phyloP scores from a whole-genome alignment of 1,139 yeast species.

The Nakaseomyces nivariensis region DNA sequence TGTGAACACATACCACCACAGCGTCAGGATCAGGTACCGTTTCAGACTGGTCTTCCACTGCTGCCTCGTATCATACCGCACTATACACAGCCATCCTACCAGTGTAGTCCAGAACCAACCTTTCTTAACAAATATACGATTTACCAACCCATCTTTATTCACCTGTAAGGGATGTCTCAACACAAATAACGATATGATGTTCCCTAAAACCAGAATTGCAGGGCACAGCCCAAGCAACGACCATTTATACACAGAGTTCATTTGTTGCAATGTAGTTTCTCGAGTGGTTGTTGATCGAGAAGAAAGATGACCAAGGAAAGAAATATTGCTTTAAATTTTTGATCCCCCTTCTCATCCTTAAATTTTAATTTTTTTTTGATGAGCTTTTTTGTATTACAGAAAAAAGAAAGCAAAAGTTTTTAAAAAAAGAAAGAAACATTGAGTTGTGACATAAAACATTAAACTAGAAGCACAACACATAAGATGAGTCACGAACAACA shows the following conservation, averaged over 20 bases:
- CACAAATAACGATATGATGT: conserved; percentile 14
- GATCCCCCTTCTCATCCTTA: no score
- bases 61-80: conserved; percentile 10
- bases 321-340: no score
- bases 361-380: no score
- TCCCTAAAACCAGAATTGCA: conserved; percentile 25
- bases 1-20: conserved; percentile 28
- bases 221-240: conserved; percentile 22
- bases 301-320: no score
- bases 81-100: conserved; percentile 28
- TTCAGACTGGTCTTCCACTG: conserved; percentile 5
- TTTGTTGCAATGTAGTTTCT: no score
- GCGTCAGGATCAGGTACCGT: conserved; percentile 17
- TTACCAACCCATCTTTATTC: conserved; percentile 38
- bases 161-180: conserved; percentile 7
- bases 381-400: neutral
- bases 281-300: no score
- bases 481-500: neutral
- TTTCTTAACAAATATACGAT: conserved; percentile 64
- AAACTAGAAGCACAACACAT: neutral
- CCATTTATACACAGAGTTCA: conserved; percentile 1
- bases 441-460: no score
- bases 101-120: conserved; percentile 93
- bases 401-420: neutral
- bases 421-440: no score